A percentile compares a stretch with the other conserved stretches of the same genome.
Conservation (phyloP, 2,329 filamentous ascomycete genomes). For the Fusarium metavorans region DNA sequence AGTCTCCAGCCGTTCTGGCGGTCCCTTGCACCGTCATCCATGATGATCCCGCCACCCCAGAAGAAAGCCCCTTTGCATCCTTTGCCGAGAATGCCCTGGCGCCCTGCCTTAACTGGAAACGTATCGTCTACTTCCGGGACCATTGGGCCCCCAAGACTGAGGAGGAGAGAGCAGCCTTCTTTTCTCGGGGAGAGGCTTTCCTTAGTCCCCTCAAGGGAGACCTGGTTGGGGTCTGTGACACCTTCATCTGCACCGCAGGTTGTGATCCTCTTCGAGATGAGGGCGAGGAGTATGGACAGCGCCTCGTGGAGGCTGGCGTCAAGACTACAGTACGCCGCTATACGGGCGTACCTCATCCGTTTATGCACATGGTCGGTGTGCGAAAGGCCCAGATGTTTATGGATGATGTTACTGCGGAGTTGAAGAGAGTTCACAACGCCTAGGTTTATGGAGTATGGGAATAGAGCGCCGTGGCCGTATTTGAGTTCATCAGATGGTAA, state of each 20-base stretch:
- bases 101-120: background rate
- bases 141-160: background rate
- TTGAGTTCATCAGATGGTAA: background rate
- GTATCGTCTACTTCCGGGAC: background rate
- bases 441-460: background rate
- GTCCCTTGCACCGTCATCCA: background rate
- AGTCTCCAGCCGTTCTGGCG: background rate
- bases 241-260: background rate
- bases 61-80: background rate
- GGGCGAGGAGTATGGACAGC: background rate
- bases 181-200: background rate
- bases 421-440: background rate
- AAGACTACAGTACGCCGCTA: background rate
- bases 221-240: background rate
- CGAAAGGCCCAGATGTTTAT: background rate
- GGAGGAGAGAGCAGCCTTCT: background rate
- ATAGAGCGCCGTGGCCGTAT: background rate
- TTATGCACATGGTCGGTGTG: background rate
- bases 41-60: background rate
- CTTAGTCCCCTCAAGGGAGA: background rate
- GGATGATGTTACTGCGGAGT: background rate
- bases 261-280: background rate
- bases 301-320: background rate
- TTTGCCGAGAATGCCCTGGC: background rate
- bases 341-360: background rate